These are phyloP conservation scores for Lophiostoma macrostomum DNA, from an alignment of 495 filamentous ascomycete species.

Conservation along the genomic window DNA sequence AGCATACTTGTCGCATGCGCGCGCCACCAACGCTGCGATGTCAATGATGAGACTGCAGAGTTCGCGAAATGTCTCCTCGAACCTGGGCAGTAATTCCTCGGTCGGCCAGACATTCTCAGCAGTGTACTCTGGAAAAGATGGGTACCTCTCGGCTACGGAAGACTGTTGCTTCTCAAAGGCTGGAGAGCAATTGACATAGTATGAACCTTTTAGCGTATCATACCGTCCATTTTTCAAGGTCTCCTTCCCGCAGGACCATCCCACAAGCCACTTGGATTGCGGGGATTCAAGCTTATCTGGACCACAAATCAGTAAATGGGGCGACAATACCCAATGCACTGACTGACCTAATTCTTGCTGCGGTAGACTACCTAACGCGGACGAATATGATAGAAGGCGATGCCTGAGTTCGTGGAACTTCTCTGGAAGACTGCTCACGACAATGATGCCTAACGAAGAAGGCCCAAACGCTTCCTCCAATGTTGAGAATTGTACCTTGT, in stretches of 20 bases:
- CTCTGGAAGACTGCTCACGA: slow-evolving; percentile 77
- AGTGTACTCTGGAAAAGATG: slow-evolving; percentile 60
- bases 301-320: slow-evolving; percentile 2
- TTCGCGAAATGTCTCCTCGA: slow-evolving; percentile 66
- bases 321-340: not conserved
- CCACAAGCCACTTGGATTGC: slow-evolving; percentile 58
- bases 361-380: slow-evolving; percentile 82
- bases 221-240: slow-evolving; percentile 85
- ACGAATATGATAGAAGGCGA: slow-evolving; percentile 78
- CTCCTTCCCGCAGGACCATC: slow-evolving; percentile 87
- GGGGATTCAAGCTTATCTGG: slow-evolving; percentile 62
- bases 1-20: slow-evolving; percentile 84
- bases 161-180: slow-evolving; percentile 65
- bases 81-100: slow-evolving; percentile 63
- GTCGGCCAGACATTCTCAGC: slow-evolving; percentile 82
- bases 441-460: slow-evolving; percentile 83
- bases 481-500: slow-evolving; percentile 65
- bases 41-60: slow-evolving; percentile 86
- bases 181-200: slow-evolving; percentile 86
- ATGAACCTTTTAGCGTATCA: slow-evolving; percentile 92
- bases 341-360: slow-evolving; percentile 64
- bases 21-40: slow-evolving; percentile 78
- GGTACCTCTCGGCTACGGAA: slow-evolving; percentile 39
- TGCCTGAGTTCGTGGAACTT: slow-evolving; percentile 67
- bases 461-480: slow-evolving; percentile 89